Base-by-base conservation (phyloP, 2,329 filamentous ascomycete genomes). In the Arthrobotrys pseudoclavata region DNA sequence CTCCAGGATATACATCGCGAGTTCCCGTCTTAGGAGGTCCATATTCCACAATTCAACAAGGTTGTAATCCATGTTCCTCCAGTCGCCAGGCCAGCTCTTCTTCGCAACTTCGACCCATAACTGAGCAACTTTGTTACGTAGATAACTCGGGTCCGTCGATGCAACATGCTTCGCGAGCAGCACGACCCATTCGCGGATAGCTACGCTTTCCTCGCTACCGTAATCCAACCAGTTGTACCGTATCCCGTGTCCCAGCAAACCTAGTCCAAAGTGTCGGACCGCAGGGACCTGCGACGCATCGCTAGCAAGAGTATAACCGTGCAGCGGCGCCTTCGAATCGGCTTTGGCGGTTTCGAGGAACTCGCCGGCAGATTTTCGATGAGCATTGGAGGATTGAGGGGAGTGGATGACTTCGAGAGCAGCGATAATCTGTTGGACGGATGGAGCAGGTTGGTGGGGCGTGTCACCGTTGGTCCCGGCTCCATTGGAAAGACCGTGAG, bases 21-120 rank as follows among this genome's bases (percentile, higher is more conserved):
- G 88, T 83, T 96, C 92, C 84, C 96, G 96, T 83, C 94, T 91
- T 55, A 87, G 86, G 37, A 88, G 83, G 67, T 85, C 86, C 26
- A 80, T 80, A 26, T 86, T 85, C 96, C 96, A 99, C 20, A 98
- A 87, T 81, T 90, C 88, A 52, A 94, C 89, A 69, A 99, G 87
- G 82, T 92, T 87, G 79, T 90, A 85, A 83, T 99, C 96, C 95
- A 99, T 97, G 82, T 96, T 90, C 86, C 92, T 90, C 96, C 96
- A 99, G 79, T 96, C 92, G 34, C 89, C 87, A n/a, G 88, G 93
- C 96, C 96, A 99, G 82, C 90, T 92, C 81, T 95, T 89, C 86
- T 98, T 98, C 47, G 94, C 94, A 66, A 97, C 87, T 84, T 98
- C 96, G 6, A 94, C 92, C 96, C 96, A 99, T 79, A 99, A 85